A percentile compares a stretch with the other conserved stretches of the same genome.
Evolutionary conservation across 2,329 filamentous ascomycete species (phyloP).

Genomic region (Fusarium austroafricanum): DNA sequence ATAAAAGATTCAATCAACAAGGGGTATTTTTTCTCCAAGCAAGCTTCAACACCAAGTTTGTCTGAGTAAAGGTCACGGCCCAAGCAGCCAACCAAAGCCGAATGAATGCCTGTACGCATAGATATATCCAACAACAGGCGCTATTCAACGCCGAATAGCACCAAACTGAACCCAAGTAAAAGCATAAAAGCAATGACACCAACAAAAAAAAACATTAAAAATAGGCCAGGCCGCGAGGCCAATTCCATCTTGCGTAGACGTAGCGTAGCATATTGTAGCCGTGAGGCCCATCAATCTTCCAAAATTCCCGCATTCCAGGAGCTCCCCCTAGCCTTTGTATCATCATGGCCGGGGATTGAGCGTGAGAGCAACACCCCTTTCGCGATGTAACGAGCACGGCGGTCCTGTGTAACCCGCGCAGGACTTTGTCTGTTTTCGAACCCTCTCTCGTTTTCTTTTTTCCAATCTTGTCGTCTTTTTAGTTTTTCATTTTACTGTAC

Average conservation of each 20-base stretch:
- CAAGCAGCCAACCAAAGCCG: constrained; percentile 9
- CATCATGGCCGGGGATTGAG: constrained; percentile 27
- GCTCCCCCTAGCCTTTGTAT: constrained; percentile 33
- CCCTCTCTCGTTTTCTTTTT: constrained; percentile 29
- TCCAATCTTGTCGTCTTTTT: constrained; percentile 26
- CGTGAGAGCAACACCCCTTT: constrained; percentile 19
- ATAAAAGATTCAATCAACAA: constrained; percentile 27
- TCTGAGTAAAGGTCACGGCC: constrained; percentile 14
- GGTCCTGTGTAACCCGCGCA: constrained; percentile 48
- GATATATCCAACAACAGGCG: constrained; percentile 19
- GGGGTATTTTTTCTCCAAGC: constrained; percentile 41
- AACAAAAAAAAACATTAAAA: constrained; percentile 41
- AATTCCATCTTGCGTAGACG: constrained; percentile 46
- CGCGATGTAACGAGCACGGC: constrained; percentile 33
- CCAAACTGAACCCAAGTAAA: constrained; percentile 21
- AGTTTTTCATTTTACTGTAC: constrained; percentile 20
- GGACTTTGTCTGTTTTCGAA: constrained; percentile 35
- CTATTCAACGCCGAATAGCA: constrained; percentile 42
- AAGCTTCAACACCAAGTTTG: constrained; percentile 36
- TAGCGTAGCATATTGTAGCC: constrained; percentile 41
- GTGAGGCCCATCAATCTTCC: constrained; percentile 48
- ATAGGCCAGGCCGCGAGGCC: constrained; percentile 46
- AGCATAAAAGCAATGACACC: constrained; percentile 14
- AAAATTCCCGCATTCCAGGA: constrained; percentile 39
- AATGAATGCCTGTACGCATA: constrained; percentile 10